A percentile compares a stretch with the other conserved stretches of the same genome.
Conservation (phyloP, 257 asterid species). For the Solanum clarkiae region DNA sequence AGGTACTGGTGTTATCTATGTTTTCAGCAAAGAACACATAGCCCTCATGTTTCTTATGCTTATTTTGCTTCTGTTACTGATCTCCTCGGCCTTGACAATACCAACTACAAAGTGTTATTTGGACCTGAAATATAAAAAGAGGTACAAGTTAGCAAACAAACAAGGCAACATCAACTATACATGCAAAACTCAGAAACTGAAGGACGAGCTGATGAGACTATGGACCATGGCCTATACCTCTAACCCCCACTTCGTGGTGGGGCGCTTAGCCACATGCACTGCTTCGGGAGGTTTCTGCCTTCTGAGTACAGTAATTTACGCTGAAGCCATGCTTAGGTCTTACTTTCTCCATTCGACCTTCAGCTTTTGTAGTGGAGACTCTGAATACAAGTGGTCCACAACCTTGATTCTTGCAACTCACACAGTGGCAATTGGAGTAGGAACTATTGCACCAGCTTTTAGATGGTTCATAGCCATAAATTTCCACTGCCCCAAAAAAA, state of each 20-base stretch:
- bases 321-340: constrained; percentile 49
- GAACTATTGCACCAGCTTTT: constrained; percentile 59
- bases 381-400: constrained; percentile 78
- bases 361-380: constrained; percentile 51
- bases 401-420: constrained; percentile 45
- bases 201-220: constrained; percentile 38
- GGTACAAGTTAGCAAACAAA: constrained; percentile 17
- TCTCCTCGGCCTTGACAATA: constrained; percentile 49
- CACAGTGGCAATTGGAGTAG: constrained; percentile 42
- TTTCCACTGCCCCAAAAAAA: constrained; percentile 43
- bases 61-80: constrained; percentile 24
- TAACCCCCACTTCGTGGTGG: constrained; percentile 68
- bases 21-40: constrained; percentile 44
- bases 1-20: constrained; percentile 1
- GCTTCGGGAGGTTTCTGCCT: constrained; percentile 77
- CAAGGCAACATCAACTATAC: constrained; percentile 12
- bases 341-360: constrained; percentile 39
- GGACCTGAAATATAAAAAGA: constrained; percentile 39
- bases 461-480: constrained; percentile 57
- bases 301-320: constrained; percentile 30
- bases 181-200: constrained; percentile 22
- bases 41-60: constrained; percentile 37
- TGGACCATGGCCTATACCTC: constrained; percentile 96
- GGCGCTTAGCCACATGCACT: constrained; percentile 60
- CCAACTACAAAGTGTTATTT: constrained; percentile 46